Conservation (phyloP, 495 filamentous ascomycete genomes). For the Jackrogersella minutella region DNA sequence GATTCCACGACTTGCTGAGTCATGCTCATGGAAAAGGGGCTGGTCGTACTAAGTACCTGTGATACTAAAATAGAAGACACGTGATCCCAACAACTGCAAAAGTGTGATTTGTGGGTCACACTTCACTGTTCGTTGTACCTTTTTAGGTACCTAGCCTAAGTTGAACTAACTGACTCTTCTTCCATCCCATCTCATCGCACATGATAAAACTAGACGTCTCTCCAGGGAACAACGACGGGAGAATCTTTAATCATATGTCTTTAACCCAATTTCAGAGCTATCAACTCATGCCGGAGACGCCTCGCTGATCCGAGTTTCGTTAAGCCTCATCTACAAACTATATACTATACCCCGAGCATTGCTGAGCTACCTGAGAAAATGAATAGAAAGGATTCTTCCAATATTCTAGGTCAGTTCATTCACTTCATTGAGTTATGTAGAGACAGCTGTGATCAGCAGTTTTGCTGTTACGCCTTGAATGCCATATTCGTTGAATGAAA, state of each 20-base stretch:
- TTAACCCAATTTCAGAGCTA: background rate
- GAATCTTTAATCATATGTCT: background rate
- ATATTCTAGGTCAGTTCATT: slow-evolving; percentile 34
- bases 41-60: too few species aligned
- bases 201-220: background rate
- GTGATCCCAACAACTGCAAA: background rate
- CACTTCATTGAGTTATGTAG: background rate
- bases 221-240: background rate
- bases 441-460: too few species aligned
- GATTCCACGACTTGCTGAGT: too few species aligned
- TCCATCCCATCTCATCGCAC: background rate
- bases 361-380: slow-evolving; percentile 11
- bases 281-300: background rate
- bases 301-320: background rate
- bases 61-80: too few species aligned
- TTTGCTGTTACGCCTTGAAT: too few species aligned
- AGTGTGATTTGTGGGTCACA: background rate
- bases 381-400: slow-evolving; percentile 35
- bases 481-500: too few species aligned
- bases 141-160: too few species aligned
- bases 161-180: too few species aligned
- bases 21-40: too few species aligned
- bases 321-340: too few species aligned
- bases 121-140: background rate
- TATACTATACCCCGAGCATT: background rate